A percentile compares a stretch with the other conserved stretches of the same genome.
phyloP scores from a whole-genome alignment of 192 early-diverging fungal genomes.

The Coemansia brasiliensis region DNA sequence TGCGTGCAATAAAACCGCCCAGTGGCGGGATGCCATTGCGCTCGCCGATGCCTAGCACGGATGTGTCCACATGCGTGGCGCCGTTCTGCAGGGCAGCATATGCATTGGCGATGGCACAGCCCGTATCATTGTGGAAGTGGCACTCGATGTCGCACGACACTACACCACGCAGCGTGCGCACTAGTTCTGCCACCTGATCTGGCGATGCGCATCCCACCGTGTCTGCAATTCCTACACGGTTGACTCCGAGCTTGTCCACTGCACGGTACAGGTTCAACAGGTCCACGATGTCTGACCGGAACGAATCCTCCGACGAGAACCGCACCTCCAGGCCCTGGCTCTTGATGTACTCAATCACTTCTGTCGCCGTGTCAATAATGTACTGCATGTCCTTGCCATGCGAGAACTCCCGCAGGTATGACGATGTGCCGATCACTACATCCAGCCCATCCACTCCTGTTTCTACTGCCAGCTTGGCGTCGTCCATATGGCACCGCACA shows the following conservation, averaged over 20 bases:
- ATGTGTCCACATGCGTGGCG: constrained; percentile 98
- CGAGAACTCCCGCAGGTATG: constrained; percentile 94
- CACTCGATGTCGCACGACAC: constrained; percentile 98
- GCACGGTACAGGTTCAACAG: constrained; percentile 93
- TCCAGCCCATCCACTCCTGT: constrained; percentile 97
- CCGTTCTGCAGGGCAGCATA: constrained; percentile 96
- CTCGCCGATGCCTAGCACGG: constrained; percentile 97
- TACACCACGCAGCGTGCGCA: constrained; percentile 90
- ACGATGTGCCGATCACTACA: constrained; percentile 97
- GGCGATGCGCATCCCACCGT: constrained; percentile 99
- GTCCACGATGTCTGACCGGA: constrained; percentile 96
- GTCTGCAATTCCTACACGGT: constrained; percentile 98
- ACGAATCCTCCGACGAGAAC: constrained; percentile 98
- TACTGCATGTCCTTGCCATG: constrained; percentile 99
- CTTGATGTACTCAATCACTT: constrained; percentile 97
- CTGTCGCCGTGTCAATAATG: constrained; percentile 93
- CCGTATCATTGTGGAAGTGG: constrained; percentile 99
- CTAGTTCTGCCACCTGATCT: constrained; percentile 96
- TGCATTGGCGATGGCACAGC: constrained; percentile 97
- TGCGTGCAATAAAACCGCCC: constrained; percentile 90
- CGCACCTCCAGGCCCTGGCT: constrained; percentile 94
- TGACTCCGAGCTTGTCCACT: constrained; percentile 97
- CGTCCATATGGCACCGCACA: constrained; percentile 98
- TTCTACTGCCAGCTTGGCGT: constrained; percentile 93
- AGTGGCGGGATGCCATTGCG: constrained; percentile 97